These are phyloP conservation scores for Kluyveromyces siamensis DNA, from an alignment of 805 yeast genomes.

Conservation along the genomic window DNA sequence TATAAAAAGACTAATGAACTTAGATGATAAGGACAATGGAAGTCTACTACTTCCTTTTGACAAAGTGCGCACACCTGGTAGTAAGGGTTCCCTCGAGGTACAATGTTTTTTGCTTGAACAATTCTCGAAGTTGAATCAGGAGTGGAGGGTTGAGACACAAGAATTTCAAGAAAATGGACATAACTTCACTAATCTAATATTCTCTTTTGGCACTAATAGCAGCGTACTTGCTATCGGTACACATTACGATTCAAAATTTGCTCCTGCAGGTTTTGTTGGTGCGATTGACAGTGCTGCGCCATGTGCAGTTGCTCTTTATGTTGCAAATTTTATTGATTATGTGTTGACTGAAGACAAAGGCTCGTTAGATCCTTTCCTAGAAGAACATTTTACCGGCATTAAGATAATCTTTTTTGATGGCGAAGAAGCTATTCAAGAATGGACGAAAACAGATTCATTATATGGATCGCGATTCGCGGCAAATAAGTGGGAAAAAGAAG, in stretches of 20 bases:
- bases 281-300: slow-evolving; percentile 55
- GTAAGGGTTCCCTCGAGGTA: slow-evolving; percentile 30
- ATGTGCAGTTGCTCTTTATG: slow-evolving; percentile 41
- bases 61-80: slow-evolving; percentile 36
- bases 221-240: slow-evolving; percentile 37
- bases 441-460: slow-evolving; percentile 44
- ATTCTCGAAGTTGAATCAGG: slow-evolving; percentile 22
- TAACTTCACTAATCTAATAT: slow-evolving; percentile 33
- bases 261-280: slow-evolving; percentile 49
- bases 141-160: slow-evolving; percentile 24
- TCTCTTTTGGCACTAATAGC: slow-evolving; percentile 19
- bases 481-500: slow-evolving; percentile 25
- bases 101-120: slow-evolving; percentile 30
- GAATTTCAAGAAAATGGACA: slow-evolving; percentile 30
- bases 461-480: slow-evolving; percentile 50
- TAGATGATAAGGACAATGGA: neutral
- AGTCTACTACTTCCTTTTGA: slow-evolving; percentile 28
- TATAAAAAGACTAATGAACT: neutral
- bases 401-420: slow-evolving; percentile 51
- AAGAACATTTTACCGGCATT: slow-evolving; percentile 26
- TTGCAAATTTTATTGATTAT: slow-evolving; percentile 29
- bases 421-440: slow-evolving; percentile 48
- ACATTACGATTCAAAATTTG: slow-evolving; percentile 43
- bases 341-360: slow-evolving; percentile 5
- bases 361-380: slow-evolving; percentile 8